Evolutionary conservation across 2,329 filamentous ascomycete genomes (phyloP), one percentile per base, ranked within the genome.

Genomic region (Monilinia fructicola): DNA sequence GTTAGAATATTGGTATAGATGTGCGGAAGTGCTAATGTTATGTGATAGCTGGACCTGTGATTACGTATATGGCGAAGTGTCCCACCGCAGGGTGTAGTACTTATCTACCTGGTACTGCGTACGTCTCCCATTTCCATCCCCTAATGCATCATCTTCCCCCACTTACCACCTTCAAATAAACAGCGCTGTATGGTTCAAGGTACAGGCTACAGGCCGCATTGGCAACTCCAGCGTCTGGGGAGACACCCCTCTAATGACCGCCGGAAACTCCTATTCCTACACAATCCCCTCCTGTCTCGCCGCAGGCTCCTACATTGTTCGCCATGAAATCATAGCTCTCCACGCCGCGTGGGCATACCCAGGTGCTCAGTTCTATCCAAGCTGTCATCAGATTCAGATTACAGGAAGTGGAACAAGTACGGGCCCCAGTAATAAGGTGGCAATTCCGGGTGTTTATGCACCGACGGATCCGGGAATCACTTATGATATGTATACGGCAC

Each of bases 21-120:
- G 5, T 26, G 52, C 1, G 4, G 4, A 23, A 42, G 11, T 52
- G 35, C 28, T 59, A 11, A 59, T 40, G 11, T 48, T 1, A 14
- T 50, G 46, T 46, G n/a, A 23, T 50, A 65, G 67, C 83, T 40
- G 85, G 85, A 0, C 84, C 85, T 0, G 74, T 82, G 1, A 78
- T 87, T 66, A 87, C 85, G 0, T 87, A 87, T 72, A 85, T 87
- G 84, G 85, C 85, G 5, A 78, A 79, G 44, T 87, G 85, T 74
- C 66, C 69, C 3, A 81, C 82, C 54, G 74, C 77, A 0, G 80
- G 83, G 1, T 86, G 84, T 74, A 79, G 81, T 64, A 76, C 77
- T 64, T 86, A 79, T 72, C 75, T 79, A 67, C 84, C 84, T 7
- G 80, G 79, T 0, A 79, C 76, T 11, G 74, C 72, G 77, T 79